phyloP scores from a whole-genome alignment of 2,329 filamentous ascomycete genomes.

The Cordyceps javanica region DNA sequence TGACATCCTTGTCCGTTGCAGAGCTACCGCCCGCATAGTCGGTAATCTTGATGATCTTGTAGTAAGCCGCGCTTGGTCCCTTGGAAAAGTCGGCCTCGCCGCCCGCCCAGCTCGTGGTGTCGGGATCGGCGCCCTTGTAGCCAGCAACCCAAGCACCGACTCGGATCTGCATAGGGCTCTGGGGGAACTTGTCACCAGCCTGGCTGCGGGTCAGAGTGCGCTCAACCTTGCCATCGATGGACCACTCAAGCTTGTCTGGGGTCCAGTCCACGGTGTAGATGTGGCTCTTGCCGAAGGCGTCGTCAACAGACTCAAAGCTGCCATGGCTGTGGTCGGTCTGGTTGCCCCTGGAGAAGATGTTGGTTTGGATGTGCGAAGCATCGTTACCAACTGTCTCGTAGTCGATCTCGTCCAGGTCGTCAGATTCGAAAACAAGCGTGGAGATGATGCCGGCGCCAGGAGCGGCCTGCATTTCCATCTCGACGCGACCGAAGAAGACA shows the following conservation, averaged over 20 bases:
- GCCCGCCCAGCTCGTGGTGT: constrained; percentile 67
- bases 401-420: constrained; percentile 87
- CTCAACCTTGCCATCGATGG: constrained; percentile 54
- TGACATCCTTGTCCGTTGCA: constrained; percentile 32
- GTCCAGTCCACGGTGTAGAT: constrained; percentile 67
- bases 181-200: constrained; percentile 52
- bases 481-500: constrained; percentile 92
- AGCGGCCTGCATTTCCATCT: constrained; percentile 72
- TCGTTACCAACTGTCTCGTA: constrained; percentile 91
- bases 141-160: constrained; percentile 63
- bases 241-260: constrained; percentile 56
- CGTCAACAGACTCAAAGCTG: constrained; percentile 49
- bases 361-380: constrained; percentile 70
- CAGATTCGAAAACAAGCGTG: constrained; percentile 81
- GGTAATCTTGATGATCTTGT: constrained; percentile 48
- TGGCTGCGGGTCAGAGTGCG: constrained; percentile 56
- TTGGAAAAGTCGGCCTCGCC: constrained; percentile 53
- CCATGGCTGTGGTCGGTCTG: constrained; percentile 64
- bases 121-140: constrained; percentile 51
- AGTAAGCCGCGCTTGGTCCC: constrained; percentile 49
- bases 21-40: constrained; percentile 48
- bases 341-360: constrained; percentile 76
- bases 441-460: constrained; percentile 82
- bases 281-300: constrained; percentile 55
- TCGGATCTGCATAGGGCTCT: constrained; percentile 68